Base-by-base conservation (phyloP, 2,329 filamentous ascomycete species). In the Colletotrichum higginsianum region DNA sequence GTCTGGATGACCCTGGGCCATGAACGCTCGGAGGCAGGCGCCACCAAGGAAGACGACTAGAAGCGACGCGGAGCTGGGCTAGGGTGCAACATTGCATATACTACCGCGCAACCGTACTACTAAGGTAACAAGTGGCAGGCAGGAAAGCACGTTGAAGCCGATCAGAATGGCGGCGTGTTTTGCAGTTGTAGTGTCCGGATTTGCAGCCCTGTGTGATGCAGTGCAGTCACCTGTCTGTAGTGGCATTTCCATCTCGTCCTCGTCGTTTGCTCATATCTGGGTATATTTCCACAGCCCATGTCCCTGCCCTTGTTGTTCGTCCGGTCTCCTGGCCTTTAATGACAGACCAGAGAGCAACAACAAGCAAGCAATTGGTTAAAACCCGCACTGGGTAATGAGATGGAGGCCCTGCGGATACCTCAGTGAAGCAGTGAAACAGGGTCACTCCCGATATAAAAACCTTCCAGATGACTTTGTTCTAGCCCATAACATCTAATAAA, bases 41-140 rank as follows among this genome's bases (percentile, higher is more conserved):
- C 61, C 49, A 46, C 50, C 61, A 38, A 55, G 12, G 49, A 63
- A 55, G 40, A 55, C 61, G 21, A 55, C 61, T 55, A 63, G 61
- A 63, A 63, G 61, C 38, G 35, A 23, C n/a, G n/a, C 38, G 50
- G 38, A 38, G 44, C 47, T 63, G 38, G 40, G 40, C 61, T 55
- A 38, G 52, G 61, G 18, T 55, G 49, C 40, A 40, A 23, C 38
- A 9, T 46, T 23, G 38, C 21, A 30, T 21, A n/a, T 38, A 38
- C 35, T 38, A 38, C 35, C 35, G 35, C 35, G 8, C 35, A 11
- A 38, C 35, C 35, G 35, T 38, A 38, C 35, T 38, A 38, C 8
- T 9, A 38, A 38, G 35, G 35, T 38, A 38, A 12, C 35, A 35
- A 7, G 9, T 50, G 15, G 46, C 26, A 21, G 16, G 35, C n/a